Base-by-base conservation (phyloP, 768 basidiomycete genomes). In the Rhodotorula babjevae region DNA sequence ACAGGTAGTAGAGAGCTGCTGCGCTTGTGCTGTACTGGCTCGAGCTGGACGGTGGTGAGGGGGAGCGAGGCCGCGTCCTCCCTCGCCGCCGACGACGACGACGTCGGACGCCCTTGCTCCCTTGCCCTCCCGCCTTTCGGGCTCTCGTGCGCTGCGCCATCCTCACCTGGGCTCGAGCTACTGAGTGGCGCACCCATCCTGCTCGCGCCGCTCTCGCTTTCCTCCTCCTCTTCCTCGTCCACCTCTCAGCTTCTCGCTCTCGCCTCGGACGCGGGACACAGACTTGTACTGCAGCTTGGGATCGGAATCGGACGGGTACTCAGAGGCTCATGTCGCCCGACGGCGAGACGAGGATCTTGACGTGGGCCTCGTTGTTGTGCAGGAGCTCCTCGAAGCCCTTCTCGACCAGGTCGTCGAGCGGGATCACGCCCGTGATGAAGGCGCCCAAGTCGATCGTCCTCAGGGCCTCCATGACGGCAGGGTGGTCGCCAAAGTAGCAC, bases 381-480 rank as follows among this genome's bases (percentile, higher is more conserved):
- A 72, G 21, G 19, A 72, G 40, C 59, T 74, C 69, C 18, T 68
- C 3, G 60, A 74, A 74, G 2, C 73, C 73, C 21, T 64, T 63
- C 16, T 71, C 63, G 42, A 74, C 67, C n/a, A 74, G 66, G 3
- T 74, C 44, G 14, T 61, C 69, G 42, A 74, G 66, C 15, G 66
- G 53, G 36, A 68, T 65, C 11, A 58, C 71, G 0, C 60, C 69
- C 15, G 69, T 74, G n/a, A 74, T 59, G 31, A 65, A 74, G 14
- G 61, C 69, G 63, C 83, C 83, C 27, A 85, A 74, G 3, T 81
- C 58, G 29, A 86, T 81, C 67, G 79, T 74, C 15, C 79, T 81
- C 12, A 85, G 78, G 12, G 83, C 82, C 16, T 80, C 71, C 11
- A 86, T 73, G 14, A 85, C 77, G 58, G 84, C 82, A 0, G 79